Evolutionary conservation across 345 rosid species (phyloP).

Genomic region (Citrus medica): DNA sequence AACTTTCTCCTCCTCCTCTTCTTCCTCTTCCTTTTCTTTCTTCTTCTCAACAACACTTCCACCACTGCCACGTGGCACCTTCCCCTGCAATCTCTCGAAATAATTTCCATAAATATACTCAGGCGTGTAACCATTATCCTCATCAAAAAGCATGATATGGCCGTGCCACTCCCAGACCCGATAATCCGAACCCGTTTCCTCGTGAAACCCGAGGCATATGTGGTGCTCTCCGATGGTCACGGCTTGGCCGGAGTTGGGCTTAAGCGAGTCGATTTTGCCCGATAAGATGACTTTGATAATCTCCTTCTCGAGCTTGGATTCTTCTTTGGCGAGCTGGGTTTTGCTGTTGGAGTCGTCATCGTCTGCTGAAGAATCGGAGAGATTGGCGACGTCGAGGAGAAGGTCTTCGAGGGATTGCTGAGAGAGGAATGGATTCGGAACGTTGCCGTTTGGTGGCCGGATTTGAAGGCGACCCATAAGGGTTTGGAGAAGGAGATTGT

Average conservation of each 20-base stretch:
- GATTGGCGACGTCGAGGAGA: constrained; percentile 51
- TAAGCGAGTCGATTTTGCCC: constrained; percentile 66
- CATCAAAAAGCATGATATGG: constrained; percentile 89
- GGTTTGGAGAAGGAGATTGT: constrained; percentile 72
- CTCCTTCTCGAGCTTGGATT: constrained; percentile 80
- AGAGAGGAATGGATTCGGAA: constrained; percentile 37
- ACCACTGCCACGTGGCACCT: constrained; percentile 6
- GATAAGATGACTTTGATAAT: constrained; percentile 67
- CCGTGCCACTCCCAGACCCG: constrained; percentile 99
- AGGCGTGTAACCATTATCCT: constrained; percentile 75
- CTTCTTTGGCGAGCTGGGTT: constrained; percentile 67
- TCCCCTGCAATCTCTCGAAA: constrained; percentile 79
- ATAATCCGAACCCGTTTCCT: constrained; percentile 80
- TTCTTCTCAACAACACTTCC: constrained; percentile 12
- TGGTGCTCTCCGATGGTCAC: constrained; percentile 86
- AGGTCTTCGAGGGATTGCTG: constrained; percentile 77
- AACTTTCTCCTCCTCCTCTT: constrained; percentile 41
- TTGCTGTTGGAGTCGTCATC: constrained; percentile 26
- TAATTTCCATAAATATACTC: constrained; percentile 97
- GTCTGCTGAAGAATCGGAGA: constrained; percentile 37
- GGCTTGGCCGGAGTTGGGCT: constrained; percentile 94
- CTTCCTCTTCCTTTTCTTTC: constrained; percentile 34
- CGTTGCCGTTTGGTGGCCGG: constrained; percentile 39
- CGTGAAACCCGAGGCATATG: constrained; percentile 80
- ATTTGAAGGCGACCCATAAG: constrained; percentile 88